Evolutionary conservation across 805 yeast genomes (phyloP).

Genomic region (Candida maltosa): DNA sequence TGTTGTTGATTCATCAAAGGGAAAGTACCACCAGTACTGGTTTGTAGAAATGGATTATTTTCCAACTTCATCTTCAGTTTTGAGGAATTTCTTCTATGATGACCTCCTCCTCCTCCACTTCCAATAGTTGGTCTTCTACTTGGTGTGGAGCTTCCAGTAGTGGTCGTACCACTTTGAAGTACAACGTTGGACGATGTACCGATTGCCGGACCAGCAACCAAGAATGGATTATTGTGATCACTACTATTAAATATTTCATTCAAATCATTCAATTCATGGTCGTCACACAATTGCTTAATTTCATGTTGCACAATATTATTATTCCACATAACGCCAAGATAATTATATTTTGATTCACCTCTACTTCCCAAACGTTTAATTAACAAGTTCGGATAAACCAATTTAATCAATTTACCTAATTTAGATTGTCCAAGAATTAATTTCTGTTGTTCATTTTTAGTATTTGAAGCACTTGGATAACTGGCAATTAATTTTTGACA

Average conservation of each 20-base stretch:
- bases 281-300: constrained; percentile 26
- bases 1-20: too few relatives aligned
- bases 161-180: too few relatives aligned
- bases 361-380: constrained; percentile 38
- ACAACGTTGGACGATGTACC: too few relatives aligned
- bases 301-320: constrained; percentile 27
- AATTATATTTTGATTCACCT: constrained; percentile 42
- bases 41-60: too few relatives aligned
- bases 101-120: background rate
- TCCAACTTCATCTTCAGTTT: constrained; percentile 8
- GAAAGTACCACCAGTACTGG: background rate
- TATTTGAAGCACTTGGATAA: constrained; percentile 32
- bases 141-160: too few relatives aligned
- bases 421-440: constrained; percentile 41
- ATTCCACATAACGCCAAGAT: constrained; percentile 39
- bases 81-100: constrained; percentile 6
- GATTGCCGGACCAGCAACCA: too few relatives aligned
- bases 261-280: constrained; percentile 28
- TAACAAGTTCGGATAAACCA: constrained; percentile 34
- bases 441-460: constrained; percentile 33
- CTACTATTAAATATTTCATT: constrained; percentile 22
- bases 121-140: too few relatives aligned
- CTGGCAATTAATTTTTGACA: constrained; percentile 34
- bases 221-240: constrained; percentile 6
- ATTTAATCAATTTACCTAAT: constrained; percentile 37